A percentile compares a stretch with the other conserved stretches of the same genome.
Evolutionary conservation across 2,329 filamentous ascomycete genomes (phyloP).

Genomic region (Xylogone sp.): DNA sequence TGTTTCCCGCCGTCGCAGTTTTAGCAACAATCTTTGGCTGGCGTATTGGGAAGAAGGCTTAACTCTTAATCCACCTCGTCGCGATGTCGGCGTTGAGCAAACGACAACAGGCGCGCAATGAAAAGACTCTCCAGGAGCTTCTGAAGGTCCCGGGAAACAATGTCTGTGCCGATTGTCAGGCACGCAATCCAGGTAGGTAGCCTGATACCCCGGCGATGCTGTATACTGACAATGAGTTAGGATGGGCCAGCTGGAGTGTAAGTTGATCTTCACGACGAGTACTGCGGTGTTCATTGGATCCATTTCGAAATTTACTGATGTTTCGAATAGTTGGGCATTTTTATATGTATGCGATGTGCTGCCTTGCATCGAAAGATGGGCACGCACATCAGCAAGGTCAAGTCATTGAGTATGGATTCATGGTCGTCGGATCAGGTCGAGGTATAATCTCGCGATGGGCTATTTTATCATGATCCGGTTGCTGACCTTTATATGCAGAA

Average conservation of each 20-base stretch:
- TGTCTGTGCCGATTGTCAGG: slow-evolving; percentile 87
- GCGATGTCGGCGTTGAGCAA: slow-evolving; percentile 80
- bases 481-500: slow-evolving; percentile 52
- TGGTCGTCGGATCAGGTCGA: slow-evolving; percentile 97
- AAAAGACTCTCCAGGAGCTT: slow-evolving; percentile 85
- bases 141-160: slow-evolving; percentile 89
- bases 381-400: slow-evolving; percentile 97
- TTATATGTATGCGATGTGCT: slow-evolving; percentile 96
- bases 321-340: slow-evolving; percentile 74
- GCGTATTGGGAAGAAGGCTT: neutral
- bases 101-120: slow-evolving; percentile 96
- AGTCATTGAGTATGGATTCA: slow-evolving; percentile 97
- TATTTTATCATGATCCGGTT: neutral
- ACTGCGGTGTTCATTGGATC: neutral
- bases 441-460: slow-evolving; percentile 47
- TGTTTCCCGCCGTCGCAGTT: neutral
- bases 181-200: slow-evolving; percentile 80
- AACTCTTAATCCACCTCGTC: slow-evolving; percentile 1
- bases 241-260: slow-evolving; percentile 34
- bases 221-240: slow-evolving; percentile 11
- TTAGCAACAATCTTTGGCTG: neutral
- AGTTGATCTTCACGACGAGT: slow-evolving; percentile 11
- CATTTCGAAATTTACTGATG: slow-evolving; percentile 11
- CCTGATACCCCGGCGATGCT: neutral
- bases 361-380: slow-evolving; percentile 93